Evolutionary conservation across 768 basidiomycete genomes (phyloP).

Genomic region (Ramaria rubella): DNA sequence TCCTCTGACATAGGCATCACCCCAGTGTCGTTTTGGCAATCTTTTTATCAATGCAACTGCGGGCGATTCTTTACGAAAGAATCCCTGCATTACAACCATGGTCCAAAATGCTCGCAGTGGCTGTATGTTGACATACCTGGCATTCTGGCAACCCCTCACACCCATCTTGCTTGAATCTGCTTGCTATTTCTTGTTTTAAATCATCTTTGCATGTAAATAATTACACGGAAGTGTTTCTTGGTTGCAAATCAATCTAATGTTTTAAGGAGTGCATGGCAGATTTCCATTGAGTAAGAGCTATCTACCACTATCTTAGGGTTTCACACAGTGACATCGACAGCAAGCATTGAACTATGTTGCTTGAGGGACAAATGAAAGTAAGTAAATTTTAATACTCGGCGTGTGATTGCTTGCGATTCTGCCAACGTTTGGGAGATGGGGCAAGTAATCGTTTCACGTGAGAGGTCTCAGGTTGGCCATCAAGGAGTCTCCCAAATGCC

Average conservation of each 20-base stretch:
- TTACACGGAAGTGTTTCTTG: too few relatives aligned
- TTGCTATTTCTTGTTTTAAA: neutral
- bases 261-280: too few relatives aligned
- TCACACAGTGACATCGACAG: neutral
- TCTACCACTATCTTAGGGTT: neutral
- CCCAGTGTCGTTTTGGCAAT: neutral
- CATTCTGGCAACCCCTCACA: too few relatives aligned
- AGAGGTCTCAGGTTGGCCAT: neutral
- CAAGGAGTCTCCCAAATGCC: neutral
- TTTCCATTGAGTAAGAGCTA: too few relatives aligned
- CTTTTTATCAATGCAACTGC: neutral
- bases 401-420: neutral
- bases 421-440: neutral
- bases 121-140: neutral
- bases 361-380: neutral
- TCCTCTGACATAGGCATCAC: neutral
- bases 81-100: neutral
- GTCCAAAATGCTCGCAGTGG: neutral
- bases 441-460: neutral
- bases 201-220: neutral
- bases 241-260: too few relatives aligned
- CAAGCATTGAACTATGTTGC: neutral
- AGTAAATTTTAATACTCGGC: neutral
- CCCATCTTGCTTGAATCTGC: neutral
- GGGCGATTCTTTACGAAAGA: neutral